These are phyloP conservation scores for Eucalyptus curtisii DNA, from an alignment of 345 rosid genomes.

Conservation along the genomic window DNA sequence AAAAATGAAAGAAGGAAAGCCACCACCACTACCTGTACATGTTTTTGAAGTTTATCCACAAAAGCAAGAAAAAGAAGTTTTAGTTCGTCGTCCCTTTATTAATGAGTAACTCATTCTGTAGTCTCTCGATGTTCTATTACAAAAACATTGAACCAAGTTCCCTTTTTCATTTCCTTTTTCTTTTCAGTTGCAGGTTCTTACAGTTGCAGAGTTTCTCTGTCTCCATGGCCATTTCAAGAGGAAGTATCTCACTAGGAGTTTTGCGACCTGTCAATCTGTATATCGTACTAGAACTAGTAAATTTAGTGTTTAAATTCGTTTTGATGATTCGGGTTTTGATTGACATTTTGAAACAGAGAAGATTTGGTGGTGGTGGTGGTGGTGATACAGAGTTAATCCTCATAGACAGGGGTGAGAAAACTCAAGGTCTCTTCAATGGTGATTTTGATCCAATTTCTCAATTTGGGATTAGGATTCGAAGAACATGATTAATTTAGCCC, in stretches of 20 bases:
- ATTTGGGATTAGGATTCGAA: background rate
- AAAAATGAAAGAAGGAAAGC: background rate
- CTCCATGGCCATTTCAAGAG: background rate
- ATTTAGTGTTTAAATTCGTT: background rate
- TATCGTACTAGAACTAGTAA: background rate
- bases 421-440: background rate
- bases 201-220: background rate
- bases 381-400: background rate
- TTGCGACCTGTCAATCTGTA: background rate
- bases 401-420: background rate
- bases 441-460: background rate
- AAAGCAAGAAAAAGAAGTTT: too few species aligned
- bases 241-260: background rate
- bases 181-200: background rate
- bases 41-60: background rate
- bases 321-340: background rate
- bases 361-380: background rate
- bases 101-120: too few species aligned
- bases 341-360: background rate
- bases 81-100: too few species aligned
- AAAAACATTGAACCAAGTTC: too few species aligned
- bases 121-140: too few species aligned
- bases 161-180: background rate
- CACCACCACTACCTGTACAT: background rate
- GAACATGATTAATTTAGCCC: background rate